Conservation (phyloP, 73 alveolate species). For the Blepharisma stoltei region DNA sequence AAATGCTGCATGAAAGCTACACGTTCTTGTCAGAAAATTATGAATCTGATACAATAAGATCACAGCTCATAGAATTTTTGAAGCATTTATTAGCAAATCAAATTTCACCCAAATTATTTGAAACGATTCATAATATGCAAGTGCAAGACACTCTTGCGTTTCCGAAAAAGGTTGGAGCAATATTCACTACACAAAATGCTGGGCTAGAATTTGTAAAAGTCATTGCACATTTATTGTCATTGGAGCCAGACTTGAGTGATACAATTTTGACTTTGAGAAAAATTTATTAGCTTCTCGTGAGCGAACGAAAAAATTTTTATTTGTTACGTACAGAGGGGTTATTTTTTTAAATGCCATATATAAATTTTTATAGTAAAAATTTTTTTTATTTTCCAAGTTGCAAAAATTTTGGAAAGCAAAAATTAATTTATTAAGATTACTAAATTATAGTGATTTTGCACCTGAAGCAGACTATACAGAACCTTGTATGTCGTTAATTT, state of each 20-base stretch:
- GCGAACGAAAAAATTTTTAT: no score
- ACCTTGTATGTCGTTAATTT: constrained; percentile 74
- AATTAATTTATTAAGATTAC: constrained; percentile 67
- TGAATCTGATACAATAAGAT: not conserved
- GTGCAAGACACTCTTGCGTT: constrained; percentile 65
- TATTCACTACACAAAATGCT: constrained; percentile 54
- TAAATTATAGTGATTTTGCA: constrained; percentile 71
- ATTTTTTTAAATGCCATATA: no score
- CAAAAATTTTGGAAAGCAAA: no score
- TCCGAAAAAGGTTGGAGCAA: constrained; percentile 77
- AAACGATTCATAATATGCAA: constrained; percentile 17
- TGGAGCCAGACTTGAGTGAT: constrained; percentile 66
- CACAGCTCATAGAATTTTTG: not conserved
- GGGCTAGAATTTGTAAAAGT: constrained; percentile 60
- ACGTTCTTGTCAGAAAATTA: not conserved
- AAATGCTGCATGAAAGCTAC: not conserved
- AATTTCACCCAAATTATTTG: not conserved
- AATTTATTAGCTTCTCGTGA: no score
- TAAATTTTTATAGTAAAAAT: no score
- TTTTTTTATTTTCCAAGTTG: no score
- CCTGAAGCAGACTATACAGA: constrained; percentile 67
- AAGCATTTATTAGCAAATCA: not conserved
- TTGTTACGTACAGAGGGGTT: no score
- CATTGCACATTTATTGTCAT: constrained; percentile 70
- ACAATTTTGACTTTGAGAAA: constrained; percentile 60